Base-by-base conservation (phyloP, 257 asterid species). In the Leonotis leonurus region DNA sequence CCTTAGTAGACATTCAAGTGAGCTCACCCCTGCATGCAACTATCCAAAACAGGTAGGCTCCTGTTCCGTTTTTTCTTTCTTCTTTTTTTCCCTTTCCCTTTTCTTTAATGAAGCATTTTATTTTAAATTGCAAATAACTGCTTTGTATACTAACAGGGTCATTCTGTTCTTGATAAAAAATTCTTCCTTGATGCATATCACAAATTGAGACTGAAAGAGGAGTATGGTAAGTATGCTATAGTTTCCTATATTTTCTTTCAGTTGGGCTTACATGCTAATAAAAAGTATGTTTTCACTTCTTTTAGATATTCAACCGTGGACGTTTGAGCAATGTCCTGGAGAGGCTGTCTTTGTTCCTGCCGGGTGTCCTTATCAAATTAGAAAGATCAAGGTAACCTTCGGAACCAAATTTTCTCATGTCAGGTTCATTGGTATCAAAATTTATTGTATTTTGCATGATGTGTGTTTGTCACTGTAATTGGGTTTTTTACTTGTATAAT, bases 301-400 rank as follows among this genome's bases (percentile, higher is more conserved):
- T 73, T 74, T 76, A 93, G 99, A 77, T 72, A 79, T 93, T 67
- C 85, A 89, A 67, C 96, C 97, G 41, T 93, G 97, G 97, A 85
- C 83, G 16, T 85, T 89, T 73, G 87, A 85, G 72, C 99, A 93
- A 60, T 76, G 62, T 60, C 71, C 81, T 20, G 97, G 97, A 41
- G 96, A 93, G 77, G 99, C 97, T 73, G 68, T 93, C 77, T 79
- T 89, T 78, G 70, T 93, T 80, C 99, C 99, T 45, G 99, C 96
- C 62, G 99, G 99, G 69, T 93, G 99, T 64, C 99, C 99, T 12
- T 93, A 87, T 71, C 99, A 93, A 77, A 74, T 84, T 61, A 83
- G 82, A 77, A 88, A 80, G 75, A 71, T 87, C 51, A 93, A 82
- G 90, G 99, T 90, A 66, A 17, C 53, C 8, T 59, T 68, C 12